Conservation (phyloP, 352 stramenopile genomes). For the Phytophthora cactorum region DNA sequence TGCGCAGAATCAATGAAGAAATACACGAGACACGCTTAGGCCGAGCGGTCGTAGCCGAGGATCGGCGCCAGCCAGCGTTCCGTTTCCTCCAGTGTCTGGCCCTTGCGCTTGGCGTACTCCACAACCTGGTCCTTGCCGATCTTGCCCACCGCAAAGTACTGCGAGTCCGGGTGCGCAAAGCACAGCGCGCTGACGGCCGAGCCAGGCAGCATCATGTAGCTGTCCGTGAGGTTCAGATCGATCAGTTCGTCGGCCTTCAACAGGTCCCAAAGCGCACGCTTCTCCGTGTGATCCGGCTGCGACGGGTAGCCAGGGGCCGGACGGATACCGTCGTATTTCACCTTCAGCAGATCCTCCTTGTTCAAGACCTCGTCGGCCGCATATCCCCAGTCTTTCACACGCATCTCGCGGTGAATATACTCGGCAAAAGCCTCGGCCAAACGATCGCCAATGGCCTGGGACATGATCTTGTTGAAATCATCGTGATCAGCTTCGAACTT, state of each 20-base stretch:
- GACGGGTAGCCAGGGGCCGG: slow-evolving; percentile 97
- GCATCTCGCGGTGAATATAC: slow-evolving; percentile 96
- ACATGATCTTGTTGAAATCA: slow-evolving; percentile 99
- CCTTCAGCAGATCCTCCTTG: slow-evolving; percentile 95
- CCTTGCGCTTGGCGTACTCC: slow-evolving; percentile 95
- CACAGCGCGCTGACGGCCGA: slow-evolving; percentile 94
- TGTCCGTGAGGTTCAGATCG: slow-evolving; percentile 94
- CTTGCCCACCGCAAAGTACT: slow-evolving; percentile 98
- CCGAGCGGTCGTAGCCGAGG: slow-evolving; percentile 93
- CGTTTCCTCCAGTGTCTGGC: slow-evolving; percentile 84
- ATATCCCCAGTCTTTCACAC: slow-evolving; percentile 96
- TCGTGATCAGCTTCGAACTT: slow-evolving; percentile 96
- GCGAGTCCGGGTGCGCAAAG: slow-evolving; percentile 94
- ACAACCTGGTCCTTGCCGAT: slow-evolving; percentile 97
- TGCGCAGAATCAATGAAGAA: not conserved
- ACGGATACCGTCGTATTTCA: slow-evolving; percentile 98
- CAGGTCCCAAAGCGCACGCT: slow-evolving; percentile 95
- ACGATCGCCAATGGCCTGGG: slow-evolving; percentile 83
- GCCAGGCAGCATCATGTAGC: slow-evolving; percentile 96
- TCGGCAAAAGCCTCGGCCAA: slow-evolving; percentile 95
- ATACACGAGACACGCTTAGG: slow-evolving; percentile 13
- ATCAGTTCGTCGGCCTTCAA: slow-evolving; percentile 94
- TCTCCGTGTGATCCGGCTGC: slow-evolving; percentile 98
- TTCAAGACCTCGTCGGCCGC: slow-evolving; percentile 91
- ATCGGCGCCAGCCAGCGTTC: slow-evolving; percentile 97